Evolutionary conservation across 257 asterid genomes (phyloP).

Genomic region (Ilex asprella): DNA sequence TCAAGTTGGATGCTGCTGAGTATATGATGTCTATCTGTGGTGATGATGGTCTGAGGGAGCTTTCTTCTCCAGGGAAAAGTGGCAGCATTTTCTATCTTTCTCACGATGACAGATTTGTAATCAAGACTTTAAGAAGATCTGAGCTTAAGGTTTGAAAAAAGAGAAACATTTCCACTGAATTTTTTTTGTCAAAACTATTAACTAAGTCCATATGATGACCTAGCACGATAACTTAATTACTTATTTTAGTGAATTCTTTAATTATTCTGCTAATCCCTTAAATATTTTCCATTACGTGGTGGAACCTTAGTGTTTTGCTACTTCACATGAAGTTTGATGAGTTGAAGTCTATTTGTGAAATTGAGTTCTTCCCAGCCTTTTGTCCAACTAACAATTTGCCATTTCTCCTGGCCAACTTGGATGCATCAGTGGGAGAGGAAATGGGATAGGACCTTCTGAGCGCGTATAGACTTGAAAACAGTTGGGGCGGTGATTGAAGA

Average conservation of each 20-base stretch:
- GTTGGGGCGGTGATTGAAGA: no score
- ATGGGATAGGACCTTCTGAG: no score
- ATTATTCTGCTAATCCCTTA: neutral
- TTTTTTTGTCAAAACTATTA: neutral
- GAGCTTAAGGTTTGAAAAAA: slow-evolving; percentile 71
- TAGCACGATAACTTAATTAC: no score
- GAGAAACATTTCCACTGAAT: neutral
- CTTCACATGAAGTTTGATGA: no score
- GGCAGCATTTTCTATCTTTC: slow-evolving; percentile 92
- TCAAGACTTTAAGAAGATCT: slow-evolving; percentile 70
- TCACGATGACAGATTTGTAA: slow-evolving; percentile 83
- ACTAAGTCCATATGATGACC: neutral
- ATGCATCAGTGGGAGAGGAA: no score
- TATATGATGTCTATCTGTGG: slow-evolving; percentile 99
- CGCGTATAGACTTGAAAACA: no score
- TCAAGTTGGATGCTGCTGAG: slow-evolving; percentile 87
- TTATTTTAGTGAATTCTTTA: no score
- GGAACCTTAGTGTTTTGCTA: no score
- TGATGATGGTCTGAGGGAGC: slow-evolving; percentile 82
- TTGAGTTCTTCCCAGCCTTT: neutral
- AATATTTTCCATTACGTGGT: neutral
- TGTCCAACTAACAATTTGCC: neutral
- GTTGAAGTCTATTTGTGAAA: neutral
- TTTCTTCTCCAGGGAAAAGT: slow-evolving; percentile 94
- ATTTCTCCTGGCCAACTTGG: no score